Evolutionary conservation across 1,284 basidiomycete species (phyloP).

Genomic region (Cryptococcus floricola): DNA sequence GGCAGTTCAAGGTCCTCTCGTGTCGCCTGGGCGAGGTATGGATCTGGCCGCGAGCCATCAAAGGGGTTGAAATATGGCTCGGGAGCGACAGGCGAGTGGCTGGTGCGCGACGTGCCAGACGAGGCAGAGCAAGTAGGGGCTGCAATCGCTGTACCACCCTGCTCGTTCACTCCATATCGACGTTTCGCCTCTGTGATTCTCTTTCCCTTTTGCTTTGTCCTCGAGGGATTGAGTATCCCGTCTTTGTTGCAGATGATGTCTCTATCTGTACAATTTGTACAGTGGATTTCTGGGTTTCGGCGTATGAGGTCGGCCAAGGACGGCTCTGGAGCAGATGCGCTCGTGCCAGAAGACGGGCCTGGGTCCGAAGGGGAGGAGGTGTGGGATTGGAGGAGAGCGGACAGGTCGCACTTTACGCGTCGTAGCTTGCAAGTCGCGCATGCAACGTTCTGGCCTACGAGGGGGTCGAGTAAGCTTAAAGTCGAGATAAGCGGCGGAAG

Average conservation of each 20-base stretch:
- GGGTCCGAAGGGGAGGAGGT: constrained; percentile 5
- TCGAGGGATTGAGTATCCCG: constrained; percentile 36
- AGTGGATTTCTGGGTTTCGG: constrained; percentile 28
- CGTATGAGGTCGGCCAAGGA: constrained; percentile 25
- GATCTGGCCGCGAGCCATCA: too few relatives aligned
- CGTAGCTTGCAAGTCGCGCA: constrained; percentile 39
- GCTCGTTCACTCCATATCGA: constrained; percentile 20
- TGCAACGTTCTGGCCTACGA: constrained; percentile 38
- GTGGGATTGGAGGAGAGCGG: constrained; percentile 19
- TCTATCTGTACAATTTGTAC: constrained; percentile 38
- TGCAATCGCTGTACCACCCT: too few relatives aligned
- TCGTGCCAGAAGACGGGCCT: neutral
- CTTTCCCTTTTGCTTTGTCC: constrained; percentile 40
- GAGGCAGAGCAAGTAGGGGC: too few relatives aligned
- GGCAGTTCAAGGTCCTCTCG: too few relatives aligned
- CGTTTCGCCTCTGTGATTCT: constrained; percentile 38
- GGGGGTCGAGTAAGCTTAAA: neutral
- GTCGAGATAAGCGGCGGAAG: neutral
- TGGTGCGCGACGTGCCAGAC: too few relatives aligned
- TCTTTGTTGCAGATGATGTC: constrained; percentile 36
- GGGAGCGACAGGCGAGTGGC: too few relatives aligned
- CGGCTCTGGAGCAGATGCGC: too few relatives aligned
- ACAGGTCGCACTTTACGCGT: constrained; percentile 40
- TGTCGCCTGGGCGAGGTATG: too few relatives aligned
- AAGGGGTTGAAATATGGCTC: too few relatives aligned